A percentile compares a stretch with the other conserved stretches of the same genome.
Evolutionary conservation across 441 rosid species (phyloP).

Genomic region (Syzygium syzygioides): DNA sequence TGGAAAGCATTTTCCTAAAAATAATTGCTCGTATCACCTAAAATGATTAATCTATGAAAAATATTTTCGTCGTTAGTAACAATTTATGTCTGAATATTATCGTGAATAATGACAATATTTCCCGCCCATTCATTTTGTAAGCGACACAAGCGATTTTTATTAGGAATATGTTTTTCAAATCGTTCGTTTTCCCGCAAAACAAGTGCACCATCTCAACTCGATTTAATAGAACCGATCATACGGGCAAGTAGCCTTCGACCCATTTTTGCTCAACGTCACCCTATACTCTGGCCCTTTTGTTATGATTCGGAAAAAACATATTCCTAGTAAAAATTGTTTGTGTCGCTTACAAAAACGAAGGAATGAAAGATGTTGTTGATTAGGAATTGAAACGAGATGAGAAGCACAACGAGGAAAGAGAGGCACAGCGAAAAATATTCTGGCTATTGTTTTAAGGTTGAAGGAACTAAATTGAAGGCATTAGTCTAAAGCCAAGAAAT

Average conservation of each 20-base stretch:
- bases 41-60: rapidly evolving
- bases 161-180: rapidly evolving
- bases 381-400: no score
- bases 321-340: no score
- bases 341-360: no score
- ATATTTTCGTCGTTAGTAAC: not conserved
- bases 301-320: no score
- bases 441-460: no score
- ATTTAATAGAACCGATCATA: not conserved
- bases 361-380: no score
- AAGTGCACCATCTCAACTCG: rapidly evolving
- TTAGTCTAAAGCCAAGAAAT: no score
- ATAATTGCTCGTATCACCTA: rapidly evolving
- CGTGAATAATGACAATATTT: no score
- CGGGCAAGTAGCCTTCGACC: not conserved
- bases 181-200: rapidly evolving
- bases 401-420: no score
- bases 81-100: no score
- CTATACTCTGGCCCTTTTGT: not conserved
- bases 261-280: not conserved
- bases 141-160: rapidly evolving
- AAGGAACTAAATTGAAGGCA: no score
- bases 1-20: not conserved
- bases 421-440: no score
- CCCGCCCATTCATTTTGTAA: rapidly evolving